Base-by-base conservation (phyloP, 2,329 filamentous ascomycete species). In the Hypoxylon rubiginosum region DNA sequence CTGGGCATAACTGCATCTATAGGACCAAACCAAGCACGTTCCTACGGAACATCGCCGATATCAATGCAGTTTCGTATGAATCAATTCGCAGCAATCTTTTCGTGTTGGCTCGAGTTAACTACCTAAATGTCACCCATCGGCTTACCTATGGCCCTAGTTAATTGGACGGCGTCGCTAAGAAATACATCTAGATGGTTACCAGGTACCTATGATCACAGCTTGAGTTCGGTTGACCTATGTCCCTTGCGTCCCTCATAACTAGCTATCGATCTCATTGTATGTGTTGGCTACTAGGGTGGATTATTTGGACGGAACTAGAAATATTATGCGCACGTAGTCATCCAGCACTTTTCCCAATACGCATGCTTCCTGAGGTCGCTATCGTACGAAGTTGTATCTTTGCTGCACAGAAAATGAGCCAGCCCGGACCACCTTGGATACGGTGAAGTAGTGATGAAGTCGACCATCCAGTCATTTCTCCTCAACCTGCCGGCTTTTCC, bases 251-350 rank as follows among this genome's bases (percentile, higher is more conserved):
- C 24, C 34, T n/a, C 52, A 48, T 36, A 24, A 2, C 21, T 24
- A 24, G 21, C 2, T 24, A 26, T 56, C 26, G 24, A 43, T 19
- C 17, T 11, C 28, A 21, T 32, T 48, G 21, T 21, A 46, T 49
- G 34, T 41, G 48, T 55, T 30, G 11, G 21, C 15, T 43, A 48
- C 57, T 48, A 34, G 48, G 17, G 19, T 46, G 30, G 21, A 21
- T 43, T 43, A 46, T 41, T 26, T 41, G 66, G 49, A 58, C 46
- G 66, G 50, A 54, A 56, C 28, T 54, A 46, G 32, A 48, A 45
- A 51, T 15, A 49, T 53, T 61, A n/a, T 17, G 58, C 57, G 57
- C 50, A 62, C 54, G 53, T 51, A 60, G 43, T 56, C 59, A 46
- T 41, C 28, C 41, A 52, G 50, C 49, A 30, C 48, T 17, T 30